phyloP scores from a whole-genome alignment of 768 basidiomycete genomes.

The Tulasnella sp. region DNA sequence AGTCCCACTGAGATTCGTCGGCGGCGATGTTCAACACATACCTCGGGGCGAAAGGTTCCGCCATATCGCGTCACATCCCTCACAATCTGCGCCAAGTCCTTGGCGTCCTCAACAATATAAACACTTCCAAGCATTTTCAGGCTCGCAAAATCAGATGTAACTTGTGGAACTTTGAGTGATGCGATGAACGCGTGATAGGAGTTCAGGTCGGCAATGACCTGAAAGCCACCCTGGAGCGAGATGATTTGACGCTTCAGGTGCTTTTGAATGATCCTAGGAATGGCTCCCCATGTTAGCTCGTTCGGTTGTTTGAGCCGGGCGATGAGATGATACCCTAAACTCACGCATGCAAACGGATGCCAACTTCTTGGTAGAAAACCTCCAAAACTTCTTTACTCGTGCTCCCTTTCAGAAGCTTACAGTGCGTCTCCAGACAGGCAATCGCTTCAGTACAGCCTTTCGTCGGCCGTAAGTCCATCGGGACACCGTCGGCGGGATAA shows the following conservation, averaged over 20 bases:
- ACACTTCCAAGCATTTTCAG: constrained; percentile 97
- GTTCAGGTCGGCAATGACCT: constrained; percentile 92
- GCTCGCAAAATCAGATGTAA: constrained; percentile 82
- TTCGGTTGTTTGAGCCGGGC: neutral
- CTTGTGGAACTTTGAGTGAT: constrained; percentile 74
- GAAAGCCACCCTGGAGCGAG: constrained; percentile 86
- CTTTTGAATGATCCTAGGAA: constrained; percentile 75
- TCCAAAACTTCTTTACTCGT: constrained; percentile 94
- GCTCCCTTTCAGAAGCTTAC: constrained; percentile 81
- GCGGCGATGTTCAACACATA: constrained; percentile 29
- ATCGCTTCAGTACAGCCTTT: constrained; percentile 84
- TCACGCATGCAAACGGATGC: constrained; percentile 74
- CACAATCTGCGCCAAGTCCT: constrained; percentile 92
- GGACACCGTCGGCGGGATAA: constrained; percentile 71
- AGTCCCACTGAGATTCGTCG: neutral
- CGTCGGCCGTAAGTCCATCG: constrained; percentile 77
- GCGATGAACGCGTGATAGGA: constrained; percentile 83
- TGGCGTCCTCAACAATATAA: constrained; percentile 90
- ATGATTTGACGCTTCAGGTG: constrained; percentile 97
- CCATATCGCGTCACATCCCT: constrained; percentile 92
- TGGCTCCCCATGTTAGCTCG: neutral
- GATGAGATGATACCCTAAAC: constrained; percentile 26
- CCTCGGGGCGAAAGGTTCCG: constrained; percentile 89
- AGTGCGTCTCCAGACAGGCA: constrained; percentile 80
- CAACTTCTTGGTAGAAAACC: constrained; percentile 97